Base-by-base conservation (phyloP, 2,329 filamentous ascomycete genomes). In the Verticillium longisporum region DNA sequence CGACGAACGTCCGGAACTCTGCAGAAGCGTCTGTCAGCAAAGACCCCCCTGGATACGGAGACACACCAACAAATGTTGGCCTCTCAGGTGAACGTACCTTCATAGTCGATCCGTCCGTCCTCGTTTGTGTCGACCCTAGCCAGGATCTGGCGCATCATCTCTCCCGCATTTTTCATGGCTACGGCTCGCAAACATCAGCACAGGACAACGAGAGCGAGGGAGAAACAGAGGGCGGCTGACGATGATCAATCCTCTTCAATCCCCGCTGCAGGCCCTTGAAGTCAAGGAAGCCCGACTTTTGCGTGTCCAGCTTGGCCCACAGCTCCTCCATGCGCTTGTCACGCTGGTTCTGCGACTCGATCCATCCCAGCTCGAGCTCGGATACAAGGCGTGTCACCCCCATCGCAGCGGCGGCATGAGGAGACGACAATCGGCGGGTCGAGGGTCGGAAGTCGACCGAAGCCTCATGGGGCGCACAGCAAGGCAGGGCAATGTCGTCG, bases 1-100 rank as follows among this genome's bases (percentile, higher is more conserved):
- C 85, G 71, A 98, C 92, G 71, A 98, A 98, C 53, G 81, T 83
- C 66, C 88, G 88, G 71, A 99, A 99, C 78, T 99, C 95, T 95
- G 72, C 56, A 60, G 15, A n/a, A 60, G 26, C 13, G 37, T 61
- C 61, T 60, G 60, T 62, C 41, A 61, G 62, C 54, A 3, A 26
- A 61, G 50, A 55, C 58, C 57, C 3, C 26, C 26, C 3, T 26
- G 26, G 26, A 26, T 26, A 26, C 26, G 26, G 26, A 26, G 53
- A 38, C 32, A 61, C 15, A 58, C 56, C 26, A 26, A 26, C 26
- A 26, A 26, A 59, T 36, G 58, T 57, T 60, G 66, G 55, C 60
- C 37, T 61, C 50, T 54, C 10, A 34, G 21, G 26, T 61, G 32
- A 63, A 70, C 83, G 72, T 81, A 95, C 92, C 92, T 77, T 92